Conservation (phyloP, 495 filamentous ascomycete genomes). For the Lasiosphaeria hispida region DNA sequence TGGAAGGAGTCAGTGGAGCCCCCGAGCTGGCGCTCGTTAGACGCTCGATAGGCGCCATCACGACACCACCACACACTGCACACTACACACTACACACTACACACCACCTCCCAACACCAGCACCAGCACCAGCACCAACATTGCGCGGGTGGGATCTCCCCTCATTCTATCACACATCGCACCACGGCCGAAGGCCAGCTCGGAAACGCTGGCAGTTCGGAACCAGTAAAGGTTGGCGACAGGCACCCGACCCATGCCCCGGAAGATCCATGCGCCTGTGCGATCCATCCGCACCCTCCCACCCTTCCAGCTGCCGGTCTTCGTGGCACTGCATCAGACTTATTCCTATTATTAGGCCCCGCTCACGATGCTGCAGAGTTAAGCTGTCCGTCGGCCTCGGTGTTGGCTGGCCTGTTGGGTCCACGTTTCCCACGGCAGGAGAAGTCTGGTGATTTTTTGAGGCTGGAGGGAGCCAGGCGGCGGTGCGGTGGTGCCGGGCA, state of each 20-base stretch:
- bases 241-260: conserved; percentile 22
- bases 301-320: conserved; percentile 17
- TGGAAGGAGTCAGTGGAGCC: neutral
- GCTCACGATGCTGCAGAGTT: conserved; percentile 17
- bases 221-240: conserved; percentile 19
- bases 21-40: neutral
- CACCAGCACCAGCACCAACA: neutral
- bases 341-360: conserved; percentile 31
- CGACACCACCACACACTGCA: neutral
- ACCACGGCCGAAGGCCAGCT: conserved; percentile 19
- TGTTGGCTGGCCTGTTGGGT: conserved; percentile 26
- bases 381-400: conserved; percentile 12
- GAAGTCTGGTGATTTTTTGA: conserved; percentile 13
- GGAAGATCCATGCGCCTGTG: conserved; percentile 26
- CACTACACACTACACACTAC: too few species aligned
- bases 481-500: conserved; percentile 22
- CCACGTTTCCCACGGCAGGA: conserved; percentile 27
- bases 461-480: conserved; percentile 24
- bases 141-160: neutral
- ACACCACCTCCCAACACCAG: too few species aligned
- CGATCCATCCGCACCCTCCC: neutral
- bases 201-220: conserved; percentile 20
- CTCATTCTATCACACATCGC: neutral
- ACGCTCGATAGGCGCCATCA: conserved; percentile 1
- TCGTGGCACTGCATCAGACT: conserved; percentile 36